phyloP scores from a whole-genome alignment of 2,329 filamentous ascomycete genomes.

The Phyllosticta citriasiana region DNA sequence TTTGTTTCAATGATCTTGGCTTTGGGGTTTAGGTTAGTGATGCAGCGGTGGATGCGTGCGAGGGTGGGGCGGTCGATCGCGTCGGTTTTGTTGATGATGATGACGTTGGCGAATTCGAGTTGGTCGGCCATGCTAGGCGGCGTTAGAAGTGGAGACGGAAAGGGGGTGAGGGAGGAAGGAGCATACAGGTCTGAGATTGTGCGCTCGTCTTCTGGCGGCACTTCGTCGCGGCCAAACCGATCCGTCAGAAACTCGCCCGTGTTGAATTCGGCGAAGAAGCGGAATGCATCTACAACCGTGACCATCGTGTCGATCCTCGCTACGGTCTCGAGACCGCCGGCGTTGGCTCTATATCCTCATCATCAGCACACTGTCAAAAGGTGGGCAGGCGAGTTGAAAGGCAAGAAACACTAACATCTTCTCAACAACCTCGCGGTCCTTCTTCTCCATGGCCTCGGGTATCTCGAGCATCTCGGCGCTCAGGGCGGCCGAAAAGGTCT shows the following conservation, averaged over 20 bases:
- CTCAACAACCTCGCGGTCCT: slow-evolving; percentile 35
- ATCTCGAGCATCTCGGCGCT: slow-evolving; percentile 39
- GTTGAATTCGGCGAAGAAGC: slow-evolving; percentile 61
- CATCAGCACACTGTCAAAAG: neutral
- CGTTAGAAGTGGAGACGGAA: neutral
- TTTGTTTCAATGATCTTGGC: slow-evolving; percentile 54
- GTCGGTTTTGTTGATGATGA: slow-evolving; percentile 62
- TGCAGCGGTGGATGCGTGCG: slow-evolving; percentile 40
- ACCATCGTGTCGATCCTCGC: slow-evolving; percentile 61
- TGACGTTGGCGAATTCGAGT: slow-evolving; percentile 66
- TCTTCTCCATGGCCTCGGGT: slow-evolving; percentile 32
- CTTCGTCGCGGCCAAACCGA: slow-evolving; percentile 48
- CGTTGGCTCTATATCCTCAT: slow-evolving; percentile 32
- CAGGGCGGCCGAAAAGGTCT: slow-evolving; percentile 53
- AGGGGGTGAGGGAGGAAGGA: neutral
- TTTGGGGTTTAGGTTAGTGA: slow-evolving; percentile 54
- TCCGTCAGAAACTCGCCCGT: slow-evolving; percentile 58
- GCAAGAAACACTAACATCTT: slow-evolving; percentile 33
- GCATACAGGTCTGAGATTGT: slow-evolving; percentile 59
- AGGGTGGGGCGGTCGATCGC: slow-evolving; percentile 42
- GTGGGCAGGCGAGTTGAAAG: neutral
- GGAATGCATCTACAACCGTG: slow-evolving; percentile 64
- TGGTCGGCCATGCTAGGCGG: slow-evolving; percentile 57
- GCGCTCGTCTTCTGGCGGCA: slow-evolving; percentile 57
- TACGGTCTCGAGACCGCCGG: slow-evolving; percentile 56